Base-by-base conservation (phyloP, 352 stramenopile genomes). In the Phytophthora rubi region DNA sequence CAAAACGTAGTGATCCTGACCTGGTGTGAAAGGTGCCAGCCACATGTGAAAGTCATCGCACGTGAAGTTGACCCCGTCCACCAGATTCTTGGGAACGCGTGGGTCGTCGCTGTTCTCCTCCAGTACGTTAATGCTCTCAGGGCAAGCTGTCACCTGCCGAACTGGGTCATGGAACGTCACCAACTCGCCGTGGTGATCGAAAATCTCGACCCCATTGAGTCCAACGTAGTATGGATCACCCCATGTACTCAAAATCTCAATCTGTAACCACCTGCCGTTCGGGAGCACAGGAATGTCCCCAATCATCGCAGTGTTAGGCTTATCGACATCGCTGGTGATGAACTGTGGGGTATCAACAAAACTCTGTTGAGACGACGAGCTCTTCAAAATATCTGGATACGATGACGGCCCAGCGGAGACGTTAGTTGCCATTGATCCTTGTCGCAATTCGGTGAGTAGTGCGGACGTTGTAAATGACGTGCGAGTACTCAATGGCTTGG, bases 31-130 rank as follows among this genome's bases (percentile, higher is more conserved):
- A 10, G 93, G 93, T 10, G 92, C 86, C 0, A 98, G 71, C 93
- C 93, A 98, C 81, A 95, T 90, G 76, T 98, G 92, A 12, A 95
- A 86, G 59, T 98, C 92, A 59, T 98, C 91, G 60, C 85, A 96
- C 2, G 92, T 98, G 47, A 88, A 86, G 49, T 97, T 97, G 0
- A 93, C 75, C 3, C 91, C 90, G 59, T 98, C 93, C 1, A 98
- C 81, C 4, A 94, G 59, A 51, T 93, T 95, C 62, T 70, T 76
- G 0, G 86, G 70, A 2, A 95, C 80, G 15, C 86, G 86, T 4
- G 85, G 86, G 60, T 97, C 89, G 21, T 92, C 71, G 4, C 78
- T 73, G 62, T 97, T 97, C 45, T 97, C 91, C n/a, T 95, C 84
- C 4, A 98, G 75, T 4, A 92, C 83, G 49, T 98, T 98, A 28